Evolutionary conservation across 805 yeast species (phyloP), one percentile per base, ranked within the genome.

Genomic region (Spathaspora hagerdaliae): DNA sequence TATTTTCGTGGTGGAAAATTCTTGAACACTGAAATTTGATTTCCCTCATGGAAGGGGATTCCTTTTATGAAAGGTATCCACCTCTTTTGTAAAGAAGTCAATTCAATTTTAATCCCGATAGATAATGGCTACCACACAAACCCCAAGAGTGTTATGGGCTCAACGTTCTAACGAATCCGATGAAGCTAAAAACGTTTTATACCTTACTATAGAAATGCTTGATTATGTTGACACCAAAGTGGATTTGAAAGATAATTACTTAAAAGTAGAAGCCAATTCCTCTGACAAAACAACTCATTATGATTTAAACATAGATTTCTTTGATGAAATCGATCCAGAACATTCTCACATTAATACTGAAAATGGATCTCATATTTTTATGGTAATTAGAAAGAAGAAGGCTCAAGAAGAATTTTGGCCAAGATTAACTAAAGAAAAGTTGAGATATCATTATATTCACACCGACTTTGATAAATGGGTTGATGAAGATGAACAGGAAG

Each of bases 401-500:
- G 63, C 75, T 19, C 74, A 79, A 54, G 80, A 72, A 47, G 97
- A 90, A 61, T 92, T 68, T 75, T 92, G 99, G 99, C 98, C 99
- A 56, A 81, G 98, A 61, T 77, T 92, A 63, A 85, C 91, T 46
- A 91, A 90, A 69, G 91, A 86, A 58, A 88, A 90, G 73, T 75
- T 78, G 59, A 89, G 83, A 63, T 79, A 77, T 50, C 88, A 83
- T 53, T 87, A 79, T 67, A 79, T 92, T 63, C 87, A 87, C 74
- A 92, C 99, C 11, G 98, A 92, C 62, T 92, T 92, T 61, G 96
- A 91, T 72, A 87, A 84, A 67, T 92, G 99, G 99, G 96, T 87
- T 36, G 99, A 92, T 62, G 98, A 92, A 73, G 99, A 92, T 62
- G 99, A 92, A 69, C 99, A 92, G 69, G 90, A 88, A 36, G 91